Evolutionary conservation across 345 rosid species (phyloP).

Genomic region (Eucalyptus fibrosa): DNA sequence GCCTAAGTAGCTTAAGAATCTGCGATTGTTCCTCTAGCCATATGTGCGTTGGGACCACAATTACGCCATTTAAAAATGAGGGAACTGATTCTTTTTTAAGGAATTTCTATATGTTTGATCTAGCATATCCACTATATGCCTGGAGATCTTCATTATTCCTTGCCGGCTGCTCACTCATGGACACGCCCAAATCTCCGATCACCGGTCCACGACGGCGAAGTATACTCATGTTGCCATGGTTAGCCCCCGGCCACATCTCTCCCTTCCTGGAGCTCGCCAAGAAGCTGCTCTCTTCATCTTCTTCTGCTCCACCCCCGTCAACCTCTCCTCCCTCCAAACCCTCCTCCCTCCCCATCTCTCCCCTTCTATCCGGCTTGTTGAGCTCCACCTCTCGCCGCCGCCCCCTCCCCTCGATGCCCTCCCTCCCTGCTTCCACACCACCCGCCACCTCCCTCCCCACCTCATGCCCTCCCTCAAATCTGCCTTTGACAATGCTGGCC

Average conservation of each 20-base stretch:
- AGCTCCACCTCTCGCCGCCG: slow-evolving; percentile 10
- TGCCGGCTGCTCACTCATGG: background rate
- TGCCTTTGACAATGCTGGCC: slow-evolving; percentile 4
- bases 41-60: background rate
- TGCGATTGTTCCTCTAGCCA: background rate
- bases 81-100: background rate
- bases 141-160: background rate
- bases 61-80: background rate
- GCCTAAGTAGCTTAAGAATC: background rate
- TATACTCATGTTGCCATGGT: slow-evolving; percentile 22
- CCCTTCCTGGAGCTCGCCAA: slow-evolving; percentile 23
- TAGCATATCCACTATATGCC: background rate
- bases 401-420: background rate
- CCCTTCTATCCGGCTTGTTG: slow-evolving; percentile 1
- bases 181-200: background rate
- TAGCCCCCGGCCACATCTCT: slow-evolving; percentile 22
- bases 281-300: background rate
- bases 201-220: background rate
- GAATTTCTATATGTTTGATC: background rate
- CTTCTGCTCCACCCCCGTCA: slow-evolving; percentile 17
- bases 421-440: slow-evolving; percentile 10
- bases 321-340: background rate
- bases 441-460: slow-evolving; percentile 23
- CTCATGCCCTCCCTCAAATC: slow-evolving; percentile 5
- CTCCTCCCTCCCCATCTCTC: background rate